phyloP scores from a whole-genome alignment of 208 protist genomes.

The Trypanosoma congolense region DNA sequence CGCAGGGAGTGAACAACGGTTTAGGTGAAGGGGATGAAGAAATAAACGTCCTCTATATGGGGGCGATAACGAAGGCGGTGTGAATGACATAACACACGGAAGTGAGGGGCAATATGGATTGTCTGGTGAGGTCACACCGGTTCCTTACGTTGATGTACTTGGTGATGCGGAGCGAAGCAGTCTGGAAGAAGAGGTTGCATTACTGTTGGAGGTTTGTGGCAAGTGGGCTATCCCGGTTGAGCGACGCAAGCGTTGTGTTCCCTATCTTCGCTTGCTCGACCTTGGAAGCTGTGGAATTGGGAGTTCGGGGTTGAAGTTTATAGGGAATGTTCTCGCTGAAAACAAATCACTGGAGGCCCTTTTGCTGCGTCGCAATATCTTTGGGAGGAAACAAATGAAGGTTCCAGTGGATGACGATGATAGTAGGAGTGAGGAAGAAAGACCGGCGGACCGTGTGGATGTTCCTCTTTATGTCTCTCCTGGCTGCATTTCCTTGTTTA shows the following conservation, averaged over 20 bases:
- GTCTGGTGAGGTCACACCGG: no score
- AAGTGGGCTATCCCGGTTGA: conserved; percentile 26
- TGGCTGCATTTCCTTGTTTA: conserved; percentile 43
- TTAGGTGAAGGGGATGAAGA: no score
- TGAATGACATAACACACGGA: no score
- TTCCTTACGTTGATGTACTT: no score
- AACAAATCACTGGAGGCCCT: conserved; percentile 60
- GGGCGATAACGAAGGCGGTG: conserved; percentile 25
- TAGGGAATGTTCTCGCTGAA: conserved; percentile 38
- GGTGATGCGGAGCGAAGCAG: conserved; percentile 16
- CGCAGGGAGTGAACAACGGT: no score
- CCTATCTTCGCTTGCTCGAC: conserved; percentile 57
- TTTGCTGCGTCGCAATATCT: conserved; percentile 65
- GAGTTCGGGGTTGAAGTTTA: conserved; percentile 37
- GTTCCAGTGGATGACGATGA: conserved; percentile 14
- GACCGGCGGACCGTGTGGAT: conserved; percentile 19
- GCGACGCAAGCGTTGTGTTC: conserved; percentile 49
- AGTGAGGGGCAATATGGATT: no score
- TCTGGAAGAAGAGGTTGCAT: conserved; percentile 17
- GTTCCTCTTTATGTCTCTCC: conserved; percentile 30
- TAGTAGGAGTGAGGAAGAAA: conserved; percentile 20
- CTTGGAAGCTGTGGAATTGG: conserved; percentile 63
- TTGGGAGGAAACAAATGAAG: conserved; percentile 30
- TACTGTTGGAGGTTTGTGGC: conserved; percentile 10
- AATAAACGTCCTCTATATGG: not conserved